Evolutionary conservation across 176 grass and related monocot genomes (phyloP).

Genomic region (Lolium multiflorum): DNA sequence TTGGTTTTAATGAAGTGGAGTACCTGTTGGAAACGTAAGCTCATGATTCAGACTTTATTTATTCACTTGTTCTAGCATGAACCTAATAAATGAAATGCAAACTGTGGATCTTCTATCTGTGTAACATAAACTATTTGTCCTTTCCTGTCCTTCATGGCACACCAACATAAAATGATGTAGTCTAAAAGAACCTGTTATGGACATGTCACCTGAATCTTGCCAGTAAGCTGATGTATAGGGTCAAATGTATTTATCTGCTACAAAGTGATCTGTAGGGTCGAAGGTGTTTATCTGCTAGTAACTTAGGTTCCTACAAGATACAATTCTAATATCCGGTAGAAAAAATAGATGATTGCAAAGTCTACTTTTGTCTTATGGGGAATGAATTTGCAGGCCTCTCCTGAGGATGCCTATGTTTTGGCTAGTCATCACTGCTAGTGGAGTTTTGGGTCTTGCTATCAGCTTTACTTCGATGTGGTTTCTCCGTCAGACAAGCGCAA

Average conservation of each 20-base stretch:
- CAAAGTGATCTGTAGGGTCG: no score
- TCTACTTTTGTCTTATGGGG: slow-evolving; percentile 22
- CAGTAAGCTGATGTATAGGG: neutral
- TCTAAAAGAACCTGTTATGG: slow-evolving; percentile 7
- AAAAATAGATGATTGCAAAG: neutral
- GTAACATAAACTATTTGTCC: neutral
- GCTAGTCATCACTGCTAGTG: slow-evolving; percentile 81
- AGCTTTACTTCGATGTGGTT: slow-evolving; percentile 99
- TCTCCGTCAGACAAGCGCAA: slow-evolving; percentile 94
- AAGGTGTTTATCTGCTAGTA: neutral
- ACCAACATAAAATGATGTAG: slow-evolving; percentile 6
- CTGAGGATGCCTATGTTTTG: slow-evolving; percentile 86
- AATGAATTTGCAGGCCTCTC: slow-evolving; percentile 76
- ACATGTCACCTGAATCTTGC: neutral
- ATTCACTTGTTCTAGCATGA: neutral
- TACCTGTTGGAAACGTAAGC: slow-evolving; percentile 90
- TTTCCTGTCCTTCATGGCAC: slow-evolving; percentile 1
- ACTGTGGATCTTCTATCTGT: slow-evolving; percentile 5
- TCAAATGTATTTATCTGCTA: slow-evolving; percentile 6
- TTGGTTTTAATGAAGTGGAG: slow-evolving; percentile 84
- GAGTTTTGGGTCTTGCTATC: slow-evolving; percentile 89
- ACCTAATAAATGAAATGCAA: slow-evolving; percentile 14
- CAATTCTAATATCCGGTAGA: slow-evolving; percentile 1
- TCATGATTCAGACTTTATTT: slow-evolving; percentile 36
- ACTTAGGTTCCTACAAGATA: slow-evolving; percentile 21